Percentiles rank a stretch among this genome's conserved stretches.
phyloP scores from a whole-genome alignment of 305 asterid genomes.

The Fraxinus latifolia region DNA sequence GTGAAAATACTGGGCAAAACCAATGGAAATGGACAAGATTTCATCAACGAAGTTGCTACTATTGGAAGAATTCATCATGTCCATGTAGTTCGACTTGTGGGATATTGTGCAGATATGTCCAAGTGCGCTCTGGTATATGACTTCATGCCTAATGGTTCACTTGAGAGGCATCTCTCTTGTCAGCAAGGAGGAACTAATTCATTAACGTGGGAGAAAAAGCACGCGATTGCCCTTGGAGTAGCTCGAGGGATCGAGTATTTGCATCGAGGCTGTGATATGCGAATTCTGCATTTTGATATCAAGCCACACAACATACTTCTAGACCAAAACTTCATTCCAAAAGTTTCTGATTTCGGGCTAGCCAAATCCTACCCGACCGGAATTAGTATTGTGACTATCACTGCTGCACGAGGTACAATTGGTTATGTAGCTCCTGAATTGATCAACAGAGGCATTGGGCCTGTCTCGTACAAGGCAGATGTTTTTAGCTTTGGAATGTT shows the following conservation, averaged over 20 bases:
- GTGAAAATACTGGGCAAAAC: slow-evolving; percentile 20
- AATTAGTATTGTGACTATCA: slow-evolving; percentile 20
- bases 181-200: not conserved
- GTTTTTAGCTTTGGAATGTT: slow-evolving; percentile 18
- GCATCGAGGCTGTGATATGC: not conserved
- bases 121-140: slow-evolving; percentile 22
- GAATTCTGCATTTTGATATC: slow-evolving; percentile 12
- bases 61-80: slow-evolving; percentile 31
- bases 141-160: slow-evolving; percentile 28
- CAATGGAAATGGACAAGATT: slow-evolving; percentile 18
- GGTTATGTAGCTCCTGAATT: slow-evolving; percentile 24
- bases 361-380: slow-evolving; percentile 13
- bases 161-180: slow-evolving; percentile 5
- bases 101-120: slow-evolving; percentile 18
- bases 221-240: slow-evolving; percentile 14
- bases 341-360: not conserved
- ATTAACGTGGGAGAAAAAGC: slow-evolving; percentile 10
- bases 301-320: slow-evolving; percentile 17
- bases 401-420: slow-evolving; percentile 28
- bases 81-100: slow-evolving; percentile 22
- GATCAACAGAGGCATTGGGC: slow-evolving; percentile 22
- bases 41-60: slow-evolving; percentile 27
- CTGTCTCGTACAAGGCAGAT: slow-evolving; percentile 6
- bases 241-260: slow-evolving; percentile 19
- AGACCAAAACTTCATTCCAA: not conserved